Evolutionary conservation across 192 early-diverging fungal species (phyloP).

Genomic region (Chytriomyces sp.): DNA sequence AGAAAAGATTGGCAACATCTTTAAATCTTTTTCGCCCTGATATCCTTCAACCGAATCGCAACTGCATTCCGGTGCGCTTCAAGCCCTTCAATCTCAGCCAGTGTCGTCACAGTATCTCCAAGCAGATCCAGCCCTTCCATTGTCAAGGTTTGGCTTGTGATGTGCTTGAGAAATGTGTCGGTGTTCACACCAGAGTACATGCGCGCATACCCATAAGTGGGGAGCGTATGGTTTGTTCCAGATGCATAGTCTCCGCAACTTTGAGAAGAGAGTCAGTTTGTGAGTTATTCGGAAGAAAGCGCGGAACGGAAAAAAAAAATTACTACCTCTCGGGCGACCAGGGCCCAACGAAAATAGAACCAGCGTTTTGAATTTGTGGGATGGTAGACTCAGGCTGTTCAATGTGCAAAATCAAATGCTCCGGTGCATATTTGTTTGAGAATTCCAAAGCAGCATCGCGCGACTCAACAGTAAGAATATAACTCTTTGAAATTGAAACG

Average conservation of each 20-base stretch:
- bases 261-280: not conserved
- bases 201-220: constrained; percentile 96
- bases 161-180: constrained; percentile 94
- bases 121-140: constrained; percentile 79
- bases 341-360: constrained; percentile 95
- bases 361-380: constrained; percentile 81
- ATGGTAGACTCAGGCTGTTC: constrained; percentile 72
- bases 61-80: constrained; percentile 98
- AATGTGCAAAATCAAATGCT: constrained; percentile 96
- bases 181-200: constrained; percentile 99
- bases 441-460: constrained; percentile 84
- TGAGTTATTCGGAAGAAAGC: not conserved
- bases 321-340: constrained; percentile 91
- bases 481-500: constrained; percentile 85
- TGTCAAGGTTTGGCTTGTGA: constrained; percentile 92
- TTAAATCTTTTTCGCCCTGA: constrained; percentile 22
- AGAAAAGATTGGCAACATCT: not conserved
- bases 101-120: constrained; percentile 89
- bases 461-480: constrained; percentile 71
- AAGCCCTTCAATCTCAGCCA: constrained; percentile 94
- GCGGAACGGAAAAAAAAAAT: not conserved
- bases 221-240: constrained; percentile 99
- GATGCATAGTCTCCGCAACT: constrained; percentile 99
- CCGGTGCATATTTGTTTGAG: constrained; percentile 95
- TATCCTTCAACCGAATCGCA: constrained; percentile 79